A percentile compares a stretch with the other conserved stretches of the same genome.
Evolutionary conservation across 129 eudicot genomes (phyloP).

Genomic region (Centrapalus pauciflorus): DNA sequence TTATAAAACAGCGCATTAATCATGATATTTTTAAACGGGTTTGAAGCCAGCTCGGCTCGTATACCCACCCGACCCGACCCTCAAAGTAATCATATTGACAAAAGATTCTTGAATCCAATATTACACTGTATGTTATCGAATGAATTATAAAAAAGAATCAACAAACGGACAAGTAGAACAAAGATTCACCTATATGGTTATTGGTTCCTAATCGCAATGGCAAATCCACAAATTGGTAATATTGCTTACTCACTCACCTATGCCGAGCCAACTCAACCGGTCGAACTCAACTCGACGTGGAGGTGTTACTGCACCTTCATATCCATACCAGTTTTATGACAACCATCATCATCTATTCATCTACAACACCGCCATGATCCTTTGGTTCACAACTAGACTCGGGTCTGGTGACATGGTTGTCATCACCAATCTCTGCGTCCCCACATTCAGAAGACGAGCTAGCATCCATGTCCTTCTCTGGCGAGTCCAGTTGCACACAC

Average conservation of each 20-base stretch:
- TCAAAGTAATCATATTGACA: no score
- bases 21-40: no score
- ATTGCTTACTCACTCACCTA: neutral
- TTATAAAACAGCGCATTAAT: no score
- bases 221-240: neutral
- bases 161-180: no score
- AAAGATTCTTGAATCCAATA: no score
- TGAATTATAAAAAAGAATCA: no score
- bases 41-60: no score
- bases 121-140: no score
- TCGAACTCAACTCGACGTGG: neutral
- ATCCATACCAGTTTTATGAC: neutral
- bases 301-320: neutral
- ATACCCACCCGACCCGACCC: no score
- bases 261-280: conserved; percentile 12
- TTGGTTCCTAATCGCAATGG: neutral
- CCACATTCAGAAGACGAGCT: conserved; percentile 60
- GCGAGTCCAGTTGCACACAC: conserved; percentile 68
- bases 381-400: neutral
- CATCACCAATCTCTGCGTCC: conserved; percentile 17
- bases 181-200: neutral
- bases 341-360: conserved; percentile 16
- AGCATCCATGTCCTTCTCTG: conserved; percentile 56
- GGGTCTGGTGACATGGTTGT: neutral
- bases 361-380: neutral